Evolutionary conservation across 1,139 yeast genomes (phyloP), one percentile per base, ranked within the genome.

Genomic region (Debaryomyces nepalensis): DNA sequence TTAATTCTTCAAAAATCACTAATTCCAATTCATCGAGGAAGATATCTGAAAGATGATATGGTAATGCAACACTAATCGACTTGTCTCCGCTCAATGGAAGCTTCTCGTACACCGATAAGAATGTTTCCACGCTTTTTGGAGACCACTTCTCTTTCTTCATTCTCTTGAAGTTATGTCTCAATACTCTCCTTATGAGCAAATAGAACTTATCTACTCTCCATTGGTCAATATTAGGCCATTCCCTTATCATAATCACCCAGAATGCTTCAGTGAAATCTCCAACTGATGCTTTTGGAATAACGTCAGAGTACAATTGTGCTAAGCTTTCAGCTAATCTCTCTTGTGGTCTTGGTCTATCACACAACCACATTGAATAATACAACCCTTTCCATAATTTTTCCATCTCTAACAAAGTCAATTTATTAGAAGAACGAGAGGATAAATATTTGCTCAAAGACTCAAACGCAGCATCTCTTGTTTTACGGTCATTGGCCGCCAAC

Each of bases 331-430:
- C 96, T 34, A 93, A 71, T 45, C 84, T 70, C 62, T 90, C 96
- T 65, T 93, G 99, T 21, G 96, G 95, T 52, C 84, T 75, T 22
- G 97, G 95, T 55, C 95, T 80, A 64, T 93, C 99, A 59, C 96
- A 81, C 65, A 86, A 89, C 99, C 99, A 93, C 96, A 93, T 88
- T 21, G 89, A 82, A 61, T 75, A 93, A 64, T 85, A 93, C 38
- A 93, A 73, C 7, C 98, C 99, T 64, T 87, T 89, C 97, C 98
- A 93, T 45, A 93, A 70, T 62, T 91, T 90, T 53, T 86, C 86
- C 53, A 82, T 73, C 48, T 91, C 96, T 33, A 70, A 54, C 26
- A 58, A 51, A 3, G 61, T 45, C 37, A 73, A 55, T 33, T 57
- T 54, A 33, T 55, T 46, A n/a, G 61, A 51, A 11, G 65, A 50